Base-by-base conservation (phyloP, 2,329 filamentous ascomycete genomes). In the Colletotrichum sp. region DNA sequence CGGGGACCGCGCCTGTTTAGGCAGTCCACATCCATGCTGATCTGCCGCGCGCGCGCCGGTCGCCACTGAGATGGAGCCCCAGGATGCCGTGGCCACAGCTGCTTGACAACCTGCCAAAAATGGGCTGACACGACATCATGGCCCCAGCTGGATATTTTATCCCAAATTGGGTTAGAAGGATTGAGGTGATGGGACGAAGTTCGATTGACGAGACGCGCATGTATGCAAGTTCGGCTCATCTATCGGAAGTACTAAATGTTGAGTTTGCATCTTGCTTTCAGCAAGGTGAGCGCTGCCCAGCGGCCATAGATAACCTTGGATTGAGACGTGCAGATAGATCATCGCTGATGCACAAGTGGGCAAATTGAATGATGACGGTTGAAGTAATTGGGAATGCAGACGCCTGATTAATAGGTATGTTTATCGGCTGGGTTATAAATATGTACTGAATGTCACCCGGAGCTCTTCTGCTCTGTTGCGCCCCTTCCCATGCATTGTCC, bases 1-100 rank as follows among this genome's bases (percentile, higher is more conserved):
- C 68, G 72, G 72, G 29, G 27, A 75, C 72, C 62, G 72, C 61
- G 61, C 72, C 72, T 59, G 19, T 71, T 71, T 67, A 62, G 72
- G 68, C 34, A 71, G 68, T 22, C 30, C 55, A 49, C 61, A 61
- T 67, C 65, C 72, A 62, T 29, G 69, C 34, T 62, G 72, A 75
- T 75, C 68, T 75, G 68, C 72, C 68, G 68, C 61, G 68, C 72
- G 72, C 72, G 62, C 29, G 19, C 44, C 44, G 34, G 61, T 66
- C 72, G 52, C 68, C 68, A 75, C 68, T 66, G 61, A 62, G 32
- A 59, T 59, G 55, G 39, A 57, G 34, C 15, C 65, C 39, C 44
- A 25, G 29, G 32, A 52, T 68, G 70, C 63, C 55, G 19, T 32
- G 59, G 29, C 32, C 59, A 62, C 59, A 34, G 29, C 71, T 19